Base-by-base conservation (phyloP, 257 asterid species). In the Solanum pimpinellifolium region DNA sequence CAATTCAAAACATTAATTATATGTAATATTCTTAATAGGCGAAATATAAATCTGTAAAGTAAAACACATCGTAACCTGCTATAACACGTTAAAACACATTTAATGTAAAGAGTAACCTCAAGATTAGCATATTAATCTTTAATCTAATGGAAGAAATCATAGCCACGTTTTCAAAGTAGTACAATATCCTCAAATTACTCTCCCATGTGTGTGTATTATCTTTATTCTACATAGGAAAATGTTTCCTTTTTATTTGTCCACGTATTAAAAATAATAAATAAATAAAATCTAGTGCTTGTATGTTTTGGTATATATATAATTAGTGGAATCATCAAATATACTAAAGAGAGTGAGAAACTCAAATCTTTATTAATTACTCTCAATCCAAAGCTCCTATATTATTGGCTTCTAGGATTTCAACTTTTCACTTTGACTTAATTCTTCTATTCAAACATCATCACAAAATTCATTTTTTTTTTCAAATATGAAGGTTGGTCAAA, bases 371-470 rank as follows among this genome's bases (percentile, higher is more conserved):
- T 86, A 91, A 87, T 83, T 90, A 89, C n/a, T 41, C 86, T 75
- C 86, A 47, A 89, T 86, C 94, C 90, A 92, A 89, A 89, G 88
- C 92, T 91, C 87, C 90, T 88, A 83, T 90, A 92, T 92, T 91
- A 90, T 92, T 95, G 97, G 94, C 92, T 92, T 89, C 92, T 90
- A 90, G 90, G 91, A 90, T 39, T 27, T 11, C 69, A n/a, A 11
- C 73, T 62, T 62, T 29, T 83, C 70, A 56, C 42, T 39, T 72
- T 83, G 86, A 29, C 46, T 37, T 52, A 16, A 52, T 52, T 82
- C 27, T 56, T 29, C 37, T 18, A 72, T 3, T 59, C 27, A 59
- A 59, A 59, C n/a, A 52, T 59, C 68, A 59, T 59, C 59, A 77
- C 37, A 56, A 42, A 9, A 44, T 25, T 2, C 72, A 37, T 59